These are phyloP conservation scores for Pichia sp. DNA, from an alignment of 1,139 yeast species.

Conservation along the genomic window DNA sequence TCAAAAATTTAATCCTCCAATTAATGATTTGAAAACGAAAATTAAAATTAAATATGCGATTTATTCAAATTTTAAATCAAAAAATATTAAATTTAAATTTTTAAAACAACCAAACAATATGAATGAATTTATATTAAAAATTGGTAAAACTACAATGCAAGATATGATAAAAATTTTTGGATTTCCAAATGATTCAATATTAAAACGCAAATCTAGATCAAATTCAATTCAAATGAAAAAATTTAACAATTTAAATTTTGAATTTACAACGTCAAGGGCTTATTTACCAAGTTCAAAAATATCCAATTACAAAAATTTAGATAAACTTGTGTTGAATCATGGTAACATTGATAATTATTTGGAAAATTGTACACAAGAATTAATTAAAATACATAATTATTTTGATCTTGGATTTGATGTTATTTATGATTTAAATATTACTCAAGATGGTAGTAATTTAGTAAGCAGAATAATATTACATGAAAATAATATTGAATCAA, in stretches of 20 bases:
- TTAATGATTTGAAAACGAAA: background rate
- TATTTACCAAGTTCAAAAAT: slow-evolving; percentile 5
- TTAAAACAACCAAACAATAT: slow-evolving; percentile 5
- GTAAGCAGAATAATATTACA: slow-evolving; percentile 44
- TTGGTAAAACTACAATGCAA: slow-evolving; percentile 46
- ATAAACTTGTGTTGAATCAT: background rate
- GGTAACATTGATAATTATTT: background rate
- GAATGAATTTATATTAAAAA: slow-evolving; percentile 16
- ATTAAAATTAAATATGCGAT: background rate
- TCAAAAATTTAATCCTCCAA: background rate
- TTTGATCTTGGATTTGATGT: slow-evolving; percentile 49
- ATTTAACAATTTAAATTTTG: slow-evolving; percentile 34
- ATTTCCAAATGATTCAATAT: slow-evolving; percentile 50
- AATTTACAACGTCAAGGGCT: slow-evolving; percentile 31
- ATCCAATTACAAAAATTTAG: background rate
- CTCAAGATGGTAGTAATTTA: slow-evolving; percentile 27
- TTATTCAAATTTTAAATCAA: background rate
- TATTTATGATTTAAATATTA: slow-evolving; percentile 38
- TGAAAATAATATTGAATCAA: slow-evolving; percentile 43
- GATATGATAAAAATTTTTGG: slow-evolving; percentile 43
- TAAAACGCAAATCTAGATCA: slow-evolving; percentile 31
- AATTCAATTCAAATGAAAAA: slow-evolving; percentile 9
- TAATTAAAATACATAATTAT: slow-evolving; percentile 47
- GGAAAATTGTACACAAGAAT: slow-evolving; percentile 5
- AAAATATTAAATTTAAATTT: slow-evolving; percentile 3